A percentile compares a stretch with the other conserved stretches of the same genome.
These are phyloP conservation scores for Garcia nutans DNA, from an alignment of 345 rosid species.

Conservation along the genomic window DNA sequence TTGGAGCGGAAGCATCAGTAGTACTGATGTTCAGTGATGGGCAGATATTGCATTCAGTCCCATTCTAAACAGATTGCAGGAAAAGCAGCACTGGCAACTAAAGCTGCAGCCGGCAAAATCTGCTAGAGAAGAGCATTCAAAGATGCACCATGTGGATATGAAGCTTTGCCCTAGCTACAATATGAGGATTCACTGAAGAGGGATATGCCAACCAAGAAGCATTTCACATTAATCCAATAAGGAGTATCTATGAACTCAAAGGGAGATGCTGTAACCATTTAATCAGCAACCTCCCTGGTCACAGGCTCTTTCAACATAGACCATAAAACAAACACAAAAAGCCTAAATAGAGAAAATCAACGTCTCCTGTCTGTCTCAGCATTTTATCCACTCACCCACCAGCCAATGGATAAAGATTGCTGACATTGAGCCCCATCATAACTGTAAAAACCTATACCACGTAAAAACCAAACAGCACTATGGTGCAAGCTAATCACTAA, in stretches of 20 bases:
- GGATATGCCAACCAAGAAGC: not conserved
- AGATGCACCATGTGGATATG: not conserved
- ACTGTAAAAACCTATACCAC: not conserved
- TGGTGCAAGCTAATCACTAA: not conserved
- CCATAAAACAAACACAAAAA: not conserved
- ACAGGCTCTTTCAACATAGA: not conserved
- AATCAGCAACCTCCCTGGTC: not conserved
- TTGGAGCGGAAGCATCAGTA: not conserved
- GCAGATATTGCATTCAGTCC: not conserved
- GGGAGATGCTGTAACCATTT: not conserved
- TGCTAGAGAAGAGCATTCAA: not conserved
- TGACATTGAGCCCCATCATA: not conserved
- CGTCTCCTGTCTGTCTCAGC: not conserved
- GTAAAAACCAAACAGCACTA: not conserved
- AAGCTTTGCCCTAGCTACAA: not conserved
- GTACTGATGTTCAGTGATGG: not conserved
- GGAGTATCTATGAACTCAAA: not conserved
- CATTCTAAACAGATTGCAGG: not conserved
- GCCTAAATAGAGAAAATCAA: not conserved
- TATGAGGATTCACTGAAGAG: not conserved
- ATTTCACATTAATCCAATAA: not conserved
- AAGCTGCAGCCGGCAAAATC: not conserved
- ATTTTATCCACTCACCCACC: not conserved
- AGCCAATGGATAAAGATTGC: not conserved
- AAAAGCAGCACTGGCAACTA: not conserved